A percentile compares a stretch with the other conserved stretches of the same genome.
Conservation (phyloP, 495 filamentous ascomycete species). For the Acidomyces sp. region DNA sequence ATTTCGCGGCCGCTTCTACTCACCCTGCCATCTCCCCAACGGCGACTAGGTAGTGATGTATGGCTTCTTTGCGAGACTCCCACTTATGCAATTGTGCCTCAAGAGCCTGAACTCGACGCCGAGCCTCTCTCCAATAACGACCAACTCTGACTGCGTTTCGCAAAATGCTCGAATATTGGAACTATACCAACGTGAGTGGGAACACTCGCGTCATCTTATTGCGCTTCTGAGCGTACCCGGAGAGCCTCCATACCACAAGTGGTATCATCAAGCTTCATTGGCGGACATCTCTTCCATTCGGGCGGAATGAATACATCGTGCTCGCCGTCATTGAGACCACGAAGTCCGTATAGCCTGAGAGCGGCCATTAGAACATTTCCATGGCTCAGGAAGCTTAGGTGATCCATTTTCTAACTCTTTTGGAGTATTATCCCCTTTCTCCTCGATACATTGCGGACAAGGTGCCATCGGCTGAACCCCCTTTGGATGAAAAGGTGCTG, state of each 20-base stretch:
- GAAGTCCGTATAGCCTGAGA: constrained; percentile 33
- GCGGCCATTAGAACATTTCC: too few species aligned
- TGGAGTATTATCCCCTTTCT: constrained; percentile 23
- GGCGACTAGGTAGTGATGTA: constrained; percentile 23
- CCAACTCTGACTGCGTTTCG: constrained; percentile 19
- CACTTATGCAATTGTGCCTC: constrained; percentile 21
- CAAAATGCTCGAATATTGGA: constrained; percentile 31
- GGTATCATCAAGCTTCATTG: constrained; percentile 20
- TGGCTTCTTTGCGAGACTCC: constrained; percentile 21
- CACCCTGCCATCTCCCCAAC: constrained; percentile 24
- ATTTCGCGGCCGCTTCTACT: background rate
- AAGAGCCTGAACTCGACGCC: constrained; percentile 13
- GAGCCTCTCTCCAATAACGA: constrained; percentile 17
- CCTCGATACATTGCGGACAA: constrained; percentile 31
- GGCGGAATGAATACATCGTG: constrained; percentile 31
- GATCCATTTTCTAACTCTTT: too few species aligned
- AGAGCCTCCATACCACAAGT: constrained; percentile 27
- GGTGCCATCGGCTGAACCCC: constrained; percentile 28
- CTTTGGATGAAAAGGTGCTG: constrained; percentile 31
- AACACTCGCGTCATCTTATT: background rate
- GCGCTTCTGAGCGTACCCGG: constrained; percentile 20
- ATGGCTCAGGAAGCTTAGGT: too few species aligned
- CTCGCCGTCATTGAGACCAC: constrained; percentile 26
- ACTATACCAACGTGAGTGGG: constrained; percentile 21
- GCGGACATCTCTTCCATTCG: constrained; percentile 28